Base-by-base conservation (phyloP, 2,329 filamentous ascomycete species). In the Chrysosphaeria jannelii region DNA sequence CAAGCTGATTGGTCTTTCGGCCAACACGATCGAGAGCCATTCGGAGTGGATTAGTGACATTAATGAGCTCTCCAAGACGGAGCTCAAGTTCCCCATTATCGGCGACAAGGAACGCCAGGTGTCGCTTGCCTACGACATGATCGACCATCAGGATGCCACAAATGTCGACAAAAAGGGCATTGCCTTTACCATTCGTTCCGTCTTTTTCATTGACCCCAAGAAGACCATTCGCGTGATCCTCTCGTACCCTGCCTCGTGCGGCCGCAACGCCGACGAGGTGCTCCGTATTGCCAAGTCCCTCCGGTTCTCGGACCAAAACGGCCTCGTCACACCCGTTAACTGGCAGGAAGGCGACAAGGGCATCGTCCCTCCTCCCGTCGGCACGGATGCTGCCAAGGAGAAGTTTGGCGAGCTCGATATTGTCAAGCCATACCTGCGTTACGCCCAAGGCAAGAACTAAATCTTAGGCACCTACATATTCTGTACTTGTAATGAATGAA, bases 161-260 rank as follows among this genome's bases (percentile, higher is more conserved):
- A 78, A 78, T 48, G 66, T 78, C 27, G 70, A 78, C 44, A 46
- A 57, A 38, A 75, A 75, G 58, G 69, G 69, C 35, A 71, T 81
- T 36, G 76, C 78, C 27, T 81, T 89, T 50, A 90, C 79, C 36
- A 89, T 91, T 50, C 75, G 79, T 39, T 76, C 71, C 36, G 79
- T 90, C 41, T 90, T 88, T 57, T 57, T 90, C 50, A 85, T 90
- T 45, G 78, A 90, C 53, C 78, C 78, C 32, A 64, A 62, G 47
- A 90, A 89, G 66, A 81, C 69, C 46, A 85, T 90, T 49, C 69
- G 79, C 37, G 64, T 79, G 42, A 88, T 76, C 44, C 70, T 90
- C 52, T 67, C 72, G 41, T 91, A 90, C 56, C 79, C 79, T 20
- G 78, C 79, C 30, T 79, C 70, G 28, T 88, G 76, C 21, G 79